A percentile compares a stretch with the other conserved stretches of the same genome.
These are phyloP conservation scores for Cyathus striatus DNA, from an alignment of 768 basidiomycete genomes.

Conservation along the genomic window DNA sequence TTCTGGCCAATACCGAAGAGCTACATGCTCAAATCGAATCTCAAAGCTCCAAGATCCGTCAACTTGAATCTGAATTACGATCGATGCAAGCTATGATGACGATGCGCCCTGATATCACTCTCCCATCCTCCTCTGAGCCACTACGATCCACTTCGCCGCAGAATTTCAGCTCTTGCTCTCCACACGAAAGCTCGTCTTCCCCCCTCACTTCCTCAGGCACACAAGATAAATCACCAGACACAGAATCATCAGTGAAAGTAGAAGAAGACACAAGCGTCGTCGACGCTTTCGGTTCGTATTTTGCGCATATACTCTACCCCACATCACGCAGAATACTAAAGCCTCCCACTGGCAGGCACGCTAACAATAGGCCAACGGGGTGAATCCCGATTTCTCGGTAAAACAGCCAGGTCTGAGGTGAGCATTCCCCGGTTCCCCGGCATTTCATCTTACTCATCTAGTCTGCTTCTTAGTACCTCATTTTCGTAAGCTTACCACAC, in stretches of 20 bases:
- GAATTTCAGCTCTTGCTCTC: not conserved
- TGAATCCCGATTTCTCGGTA: constrained; percentile 53
- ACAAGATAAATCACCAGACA: not conserved
- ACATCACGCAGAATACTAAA: not conserved
- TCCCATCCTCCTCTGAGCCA: constrained; percentile 24
- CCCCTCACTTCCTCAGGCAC: not conserved
- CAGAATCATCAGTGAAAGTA: constrained; percentile 10
- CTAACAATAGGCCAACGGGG: constrained; percentile 51
- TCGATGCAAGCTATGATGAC: constrained; percentile 42
- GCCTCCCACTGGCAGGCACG: constrained; percentile 35
- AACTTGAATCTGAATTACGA: constrained; percentile 56
- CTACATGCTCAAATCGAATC: constrained; percentile 61
- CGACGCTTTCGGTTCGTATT: constrained; percentile 32
- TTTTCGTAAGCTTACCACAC: constrained; percentile 41
- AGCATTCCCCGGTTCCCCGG: no score
- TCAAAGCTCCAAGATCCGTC: constrained; percentile 49
- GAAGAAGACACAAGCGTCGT: constrained; percentile 37
- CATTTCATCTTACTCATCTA: no score
- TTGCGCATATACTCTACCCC: not conserved
- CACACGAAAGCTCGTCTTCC: not conserved
- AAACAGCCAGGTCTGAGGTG: constrained; percentile 67
- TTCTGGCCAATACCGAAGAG: constrained; percentile 67
- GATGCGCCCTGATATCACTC: constrained; percentile 44
- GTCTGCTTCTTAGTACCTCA: constrained; percentile 44
- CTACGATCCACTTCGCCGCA: constrained; percentile 1